Evolutionary conservation across 805 yeast genomes (phyloP).

Genomic region (Millerozyma miso): DNA sequence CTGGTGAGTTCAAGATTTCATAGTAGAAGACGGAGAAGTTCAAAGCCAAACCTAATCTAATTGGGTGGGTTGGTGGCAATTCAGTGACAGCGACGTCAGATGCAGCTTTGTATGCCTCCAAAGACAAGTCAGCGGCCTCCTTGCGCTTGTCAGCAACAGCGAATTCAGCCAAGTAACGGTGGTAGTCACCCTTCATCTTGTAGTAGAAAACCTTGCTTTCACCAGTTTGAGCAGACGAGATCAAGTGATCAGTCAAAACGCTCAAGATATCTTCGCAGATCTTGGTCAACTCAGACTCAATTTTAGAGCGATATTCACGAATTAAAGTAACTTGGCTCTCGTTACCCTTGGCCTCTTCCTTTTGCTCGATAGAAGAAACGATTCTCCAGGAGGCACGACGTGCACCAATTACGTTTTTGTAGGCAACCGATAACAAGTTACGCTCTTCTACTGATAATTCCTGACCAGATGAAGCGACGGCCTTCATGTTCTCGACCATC

Average conservation of each 20-base stretch:
- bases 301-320: conserved; percentile 91
- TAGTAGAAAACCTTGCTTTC: conserved; percentile 97
- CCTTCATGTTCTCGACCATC: conserved; percentile 98
- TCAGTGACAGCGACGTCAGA: conserved; percentile 96
- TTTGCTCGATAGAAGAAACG: conserved; percentile 95
- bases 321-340: conserved; percentile 85
- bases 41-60: conserved; percentile 95
- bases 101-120: conserved; percentile 93
- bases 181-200: conserved; percentile 99
- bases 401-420: conserved; percentile 97
- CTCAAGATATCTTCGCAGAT: conserved; percentile 91
- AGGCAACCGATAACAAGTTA: conserved; percentile 93
- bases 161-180: conserved; percentile 97
- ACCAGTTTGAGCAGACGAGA: conserved; percentile 92
- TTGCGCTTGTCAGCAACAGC: conserved; percentile 88
- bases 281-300: conserved; percentile 86
- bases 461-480: conserved; percentile 93
- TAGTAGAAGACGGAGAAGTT: conserved; percentile 97
- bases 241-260: conserved; percentile 84
- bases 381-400: conserved; percentile 99
- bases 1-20: conserved; percentile 97
- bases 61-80: conserved; percentile 98
- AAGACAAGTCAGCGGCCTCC: conserved; percentile 85
- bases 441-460: conserved; percentile 97
- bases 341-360: conserved; percentile 95